Evolutionary conservation across 2,329 filamentous ascomycete genomes (phyloP), one percentile per base, ranked within the genome.

Genomic region (Colletotrichum costaricense): DNA sequence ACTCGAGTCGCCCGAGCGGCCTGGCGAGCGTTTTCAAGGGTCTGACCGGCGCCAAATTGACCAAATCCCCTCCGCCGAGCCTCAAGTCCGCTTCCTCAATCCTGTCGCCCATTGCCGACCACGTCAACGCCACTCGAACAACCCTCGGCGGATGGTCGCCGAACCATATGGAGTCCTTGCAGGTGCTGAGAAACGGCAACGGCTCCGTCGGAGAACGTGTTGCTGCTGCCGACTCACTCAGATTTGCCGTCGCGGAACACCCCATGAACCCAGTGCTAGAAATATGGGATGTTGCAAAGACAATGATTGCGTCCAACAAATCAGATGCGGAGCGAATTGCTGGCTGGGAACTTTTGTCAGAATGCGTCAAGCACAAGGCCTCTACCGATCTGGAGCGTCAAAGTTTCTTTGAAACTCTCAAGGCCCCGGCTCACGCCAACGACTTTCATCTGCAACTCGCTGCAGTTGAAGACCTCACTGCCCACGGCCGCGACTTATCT

Each of bases 391-490:
- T 93, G 35, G 92, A 93, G 80, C 88, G 92, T 60, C 87, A 88
- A 75, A 90, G 91, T 75, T 93, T 91, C 77, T 94, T 93, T 77
- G 86, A 88, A 75, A 90, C 91, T 0, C 83, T 94, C 42, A 88
- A 90, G 14, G 86, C 86, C 7, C 82, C 86, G 11, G 87, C 87
- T 33, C 86, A 88, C 74, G 84, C 88, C 1, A 89, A 92, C 49
- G 92, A 93, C 78, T 93, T 93, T 75, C 87, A 91, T 78, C 81
- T 92, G 5, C 92, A 93, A 79, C 87, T 93, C n/a, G 86, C 86
- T 35, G 88, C 91, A 19, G 84, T 93, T 24, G 85, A 89, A 35
- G 89, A 92, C 67, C 83, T 93, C 68, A 91, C 91, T 2, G 88
- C 87, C 52, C 84, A 88, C 67, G 92, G 91, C 28, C 90, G 90